Evolutionary conservation across 23 red algal species (phyloP), one percentile per base, ranked within the genome.

Genomic region (Gracilaria gracilis): DNA sequence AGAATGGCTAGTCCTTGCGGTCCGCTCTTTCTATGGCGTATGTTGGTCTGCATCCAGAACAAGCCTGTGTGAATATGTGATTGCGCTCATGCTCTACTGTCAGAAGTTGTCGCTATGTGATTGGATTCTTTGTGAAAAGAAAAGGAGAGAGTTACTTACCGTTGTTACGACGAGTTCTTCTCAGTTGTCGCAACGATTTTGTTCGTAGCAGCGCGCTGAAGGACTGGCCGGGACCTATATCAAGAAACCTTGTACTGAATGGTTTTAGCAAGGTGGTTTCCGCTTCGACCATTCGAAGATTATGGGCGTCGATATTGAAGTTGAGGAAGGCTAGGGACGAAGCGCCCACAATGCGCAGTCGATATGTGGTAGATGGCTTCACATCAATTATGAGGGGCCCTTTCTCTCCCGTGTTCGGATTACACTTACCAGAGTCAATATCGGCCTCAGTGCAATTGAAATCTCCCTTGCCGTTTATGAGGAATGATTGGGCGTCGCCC

Each of bases 11-110:
- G 85, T 27, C 70, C 85, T 0, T 28, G 49, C 19, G 34, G 24
- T 23, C 40, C 85, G 27, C 12, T 48, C n/a, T 61, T 57, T 49
- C 85, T 40, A 49, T 89, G 85, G 38, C 85, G 67, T 46, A 89
- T 70, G 38, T 59, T 89, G 36, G 73, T 77, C 14, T 79, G 69
- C 69, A 89, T 89, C 85, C 85, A 89, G 55, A 89, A 89, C 24
- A 89, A 49, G 0, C 67, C 70, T 58, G 21, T 36, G 54, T 35
- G 1, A 25, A 55, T 9, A 15, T 17, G 8, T 9, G 54, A 38
- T 20, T 9, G 38, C 42, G 27, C 4, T 29, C 39, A 2, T 0
- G 50, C 21, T 49, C 16, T 9, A 2, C 9, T 39, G 72, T 77
- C 72, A 77, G 39, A 48, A 27, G 23, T 15, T 50, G 23, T 2